Base-by-base conservation (phyloP, 116 monocot species). In the Papilionanthe hybrid region DNA sequence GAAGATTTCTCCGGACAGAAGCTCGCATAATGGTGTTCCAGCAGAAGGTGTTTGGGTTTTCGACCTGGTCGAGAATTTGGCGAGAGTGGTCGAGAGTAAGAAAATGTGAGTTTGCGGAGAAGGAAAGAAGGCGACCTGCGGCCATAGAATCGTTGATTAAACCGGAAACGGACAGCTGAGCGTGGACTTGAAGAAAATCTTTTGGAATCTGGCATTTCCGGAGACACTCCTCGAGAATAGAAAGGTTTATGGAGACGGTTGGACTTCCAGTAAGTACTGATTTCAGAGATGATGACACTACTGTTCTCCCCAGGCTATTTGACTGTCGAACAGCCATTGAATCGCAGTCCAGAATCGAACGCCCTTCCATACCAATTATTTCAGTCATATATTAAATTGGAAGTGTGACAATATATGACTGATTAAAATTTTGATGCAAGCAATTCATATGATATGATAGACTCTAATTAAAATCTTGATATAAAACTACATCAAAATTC, bases 11-110 rank as follows among this genome's bases (percentile, higher is more conserved):
- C n/a, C 50, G 76, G 8, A 83, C 23, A 79, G 57, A 44, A 37
- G 93, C 88, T 57, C 86, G 81, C 89, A 97, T 89, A 4, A 92
- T n/a, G 10, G 80, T 75, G 78, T 97, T 97, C 86, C 85, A 94
- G 74, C 79, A 79, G 87, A 97, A 97, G n/a, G 43, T 55, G 56
- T 97, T 97, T 4, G 94, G 89, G 72, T 53, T 57, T 3, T 75
- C 74, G n/a, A 91, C 76, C 17, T 85, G 86, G 73, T 11, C 66
- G 50, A 87, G 85, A 42, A 97, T 67, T 12, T 20, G 86, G 76
- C 41, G 79, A 37, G 87, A 84, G 83, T 86, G 80, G 37, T 81
- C 76, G 79, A 97, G 87, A 65, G 76, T 65, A 76, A 86, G 27
- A 75, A 71, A 82, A 55, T 71, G 63, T 23, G 83, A 84, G 68